Evolutionary conservation across 1,284 basidiomycete species (phyloP).

Genomic region (Malassezia psittaci): DNA sequence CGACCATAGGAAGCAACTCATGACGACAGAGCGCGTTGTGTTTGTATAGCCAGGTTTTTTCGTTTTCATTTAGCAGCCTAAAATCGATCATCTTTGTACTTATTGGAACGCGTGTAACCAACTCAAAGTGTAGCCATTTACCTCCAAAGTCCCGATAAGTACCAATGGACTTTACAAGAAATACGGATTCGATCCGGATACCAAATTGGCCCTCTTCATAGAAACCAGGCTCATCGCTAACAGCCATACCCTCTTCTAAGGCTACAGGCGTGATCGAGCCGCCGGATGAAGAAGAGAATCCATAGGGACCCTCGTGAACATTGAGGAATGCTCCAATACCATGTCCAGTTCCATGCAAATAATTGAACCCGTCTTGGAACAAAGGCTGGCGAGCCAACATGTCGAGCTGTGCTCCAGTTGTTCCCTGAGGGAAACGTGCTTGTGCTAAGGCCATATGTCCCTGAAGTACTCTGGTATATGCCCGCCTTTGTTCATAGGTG

Average conservation of each 20-base stretch:
- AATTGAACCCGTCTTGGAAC: constrained; percentile 38
- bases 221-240: constrained; percentile 41
- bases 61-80: constrained; percentile 30
- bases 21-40: constrained; percentile 43
- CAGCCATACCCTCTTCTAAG: constrained; percentile 28
- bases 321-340: constrained; percentile 37
- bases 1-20: constrained; percentile 35
- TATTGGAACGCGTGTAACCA: constrained; percentile 46
- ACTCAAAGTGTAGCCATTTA: constrained; percentile 47
- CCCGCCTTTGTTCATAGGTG: constrained; percentile 33
- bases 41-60: constrained; percentile 42
- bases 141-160: constrained; percentile 34
- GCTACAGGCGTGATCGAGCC: constrained; percentile 25
- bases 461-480: constrained; percentile 40
- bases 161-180: constrained; percentile 25
- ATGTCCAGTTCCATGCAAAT: constrained; percentile 38
- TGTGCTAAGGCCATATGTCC: constrained; percentile 33
- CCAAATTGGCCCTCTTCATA: constrained; percentile 42
- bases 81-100: constrained; percentile 40
- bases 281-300: constrained; percentile 31
- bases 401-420: constrained; percentile 36
- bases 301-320: constrained; percentile 40
- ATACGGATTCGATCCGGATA: constrained; percentile 37
- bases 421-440: constrained; percentile 35
- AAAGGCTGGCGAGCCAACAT: constrained; percentile 32